These are phyloP conservation scores for Ophiocordyceps unilateralis DNA, from an alignment of 2,329 filamentous ascomycete species.

Conservation along the genomic window DNA sequence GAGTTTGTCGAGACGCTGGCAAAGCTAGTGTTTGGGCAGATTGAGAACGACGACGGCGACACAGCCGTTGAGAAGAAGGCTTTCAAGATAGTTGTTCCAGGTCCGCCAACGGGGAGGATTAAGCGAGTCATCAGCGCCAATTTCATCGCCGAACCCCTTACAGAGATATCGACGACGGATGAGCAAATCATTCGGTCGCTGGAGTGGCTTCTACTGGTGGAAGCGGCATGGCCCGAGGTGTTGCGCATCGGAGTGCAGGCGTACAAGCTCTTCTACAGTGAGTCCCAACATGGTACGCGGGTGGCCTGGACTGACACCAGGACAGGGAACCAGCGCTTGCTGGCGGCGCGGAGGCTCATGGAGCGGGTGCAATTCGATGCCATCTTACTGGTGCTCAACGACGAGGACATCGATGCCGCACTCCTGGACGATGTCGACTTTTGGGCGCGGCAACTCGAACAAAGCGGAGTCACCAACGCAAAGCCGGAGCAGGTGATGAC, in stretches of 20 bases:
- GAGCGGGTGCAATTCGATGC: slow-evolving; percentile 31
- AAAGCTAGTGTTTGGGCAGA: slow-evolving; percentile 30
- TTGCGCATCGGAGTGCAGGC: slow-evolving; percentile 52
- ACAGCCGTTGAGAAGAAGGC: slow-evolving; percentile 21
- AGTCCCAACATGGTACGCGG: slow-evolving; percentile 18
- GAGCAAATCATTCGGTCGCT: slow-evolving; percentile 59
- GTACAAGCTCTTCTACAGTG: slow-evolving; percentile 75
- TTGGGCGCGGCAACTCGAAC: slow-evolving; percentile 20
- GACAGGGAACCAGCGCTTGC: slow-evolving; percentile 30
- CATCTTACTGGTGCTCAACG: slow-evolving; percentile 25
- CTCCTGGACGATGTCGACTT: slow-evolving; percentile 23
- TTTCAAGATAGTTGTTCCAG: slow-evolving; percentile 33
- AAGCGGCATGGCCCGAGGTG: slow-evolving; percentile 53
- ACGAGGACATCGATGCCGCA: slow-evolving; percentile 18
- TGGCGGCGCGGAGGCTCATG: slow-evolving; percentile 35
- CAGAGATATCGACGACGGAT: slow-evolving; percentile 40
- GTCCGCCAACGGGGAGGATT: slow-evolving; percentile 14
- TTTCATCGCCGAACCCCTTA: slow-evolving; percentile 49
- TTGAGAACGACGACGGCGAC: slow-evolving; percentile 14
- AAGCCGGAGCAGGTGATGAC: slow-evolving; percentile 26
- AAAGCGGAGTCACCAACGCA: slow-evolving; percentile 16
- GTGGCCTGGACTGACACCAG: neutral
- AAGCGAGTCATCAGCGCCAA: slow-evolving; percentile 51
- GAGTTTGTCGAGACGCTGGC: slow-evolving; percentile 58
- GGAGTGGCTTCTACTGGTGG: slow-evolving; percentile 69